A percentile compares a stretch with the other conserved stretches of the same genome.
These are phyloP conservation scores for Aspergillus eucalypticola DNA, from an alignment of 2,329 filamentous ascomycete genomes.

Conservation along the genomic window DNA sequence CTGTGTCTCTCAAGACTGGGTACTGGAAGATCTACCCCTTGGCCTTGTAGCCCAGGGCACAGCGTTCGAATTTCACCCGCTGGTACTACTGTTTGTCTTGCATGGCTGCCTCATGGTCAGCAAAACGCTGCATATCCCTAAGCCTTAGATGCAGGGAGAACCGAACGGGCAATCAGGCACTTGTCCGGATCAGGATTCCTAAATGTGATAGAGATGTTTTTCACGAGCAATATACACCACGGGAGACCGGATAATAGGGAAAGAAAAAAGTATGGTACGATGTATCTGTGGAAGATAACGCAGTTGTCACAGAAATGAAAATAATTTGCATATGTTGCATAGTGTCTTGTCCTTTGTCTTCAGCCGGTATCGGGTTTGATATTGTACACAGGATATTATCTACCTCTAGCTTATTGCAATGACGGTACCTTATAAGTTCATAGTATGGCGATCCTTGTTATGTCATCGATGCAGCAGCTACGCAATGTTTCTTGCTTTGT, in stretches of 20 bases:
- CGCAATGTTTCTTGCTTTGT: no score
- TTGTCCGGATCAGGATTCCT: constrained; percentile 14
- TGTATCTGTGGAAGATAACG: constrained; percentile 18
- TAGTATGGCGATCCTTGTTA: no score
- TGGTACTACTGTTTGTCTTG: constrained; percentile 76
- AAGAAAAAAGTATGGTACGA: constrained; percentile 8
- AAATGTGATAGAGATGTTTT: constrained; percentile 21
- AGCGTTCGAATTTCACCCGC: constrained; percentile 78
- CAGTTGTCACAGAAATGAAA: constrained; percentile 14
- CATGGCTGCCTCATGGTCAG: constrained; percentile 94
- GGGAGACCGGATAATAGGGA: not conserved
- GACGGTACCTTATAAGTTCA: no score
- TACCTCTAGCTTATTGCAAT: not conserved
- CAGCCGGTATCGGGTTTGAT: not conserved
- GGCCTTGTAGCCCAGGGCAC: constrained; percentile 70
- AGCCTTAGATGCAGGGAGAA: constrained; percentile 55
- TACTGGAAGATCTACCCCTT: constrained; percentile 74
- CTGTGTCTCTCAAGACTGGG: constrained; percentile 80
- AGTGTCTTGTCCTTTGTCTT: not conserved
- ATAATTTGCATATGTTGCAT: constrained; percentile 15
- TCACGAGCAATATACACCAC: constrained; percentile 24
- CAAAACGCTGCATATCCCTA: constrained; percentile 91
- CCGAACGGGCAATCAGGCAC: constrained; percentile 12
- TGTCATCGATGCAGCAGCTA: no score
- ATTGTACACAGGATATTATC: not conserved